phyloP scores from a whole-genome alignment of 169 alveolate genomes.

The Eimeria acervulina region DNA sequence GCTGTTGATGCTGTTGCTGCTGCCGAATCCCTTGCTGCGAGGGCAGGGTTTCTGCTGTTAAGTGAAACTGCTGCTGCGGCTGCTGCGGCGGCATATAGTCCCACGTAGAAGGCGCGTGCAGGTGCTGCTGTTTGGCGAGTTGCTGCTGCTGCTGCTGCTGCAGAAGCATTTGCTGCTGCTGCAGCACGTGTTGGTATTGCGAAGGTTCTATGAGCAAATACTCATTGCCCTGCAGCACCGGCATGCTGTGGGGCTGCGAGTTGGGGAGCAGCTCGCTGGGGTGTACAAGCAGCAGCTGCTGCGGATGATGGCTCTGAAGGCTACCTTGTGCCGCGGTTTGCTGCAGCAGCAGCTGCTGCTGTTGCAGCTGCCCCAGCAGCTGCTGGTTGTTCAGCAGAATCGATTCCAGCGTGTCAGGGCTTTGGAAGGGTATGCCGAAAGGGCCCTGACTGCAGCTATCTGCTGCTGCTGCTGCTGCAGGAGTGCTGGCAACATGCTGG shows the following conservation, averaged over 20 bases:
- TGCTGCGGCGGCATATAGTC: slow-evolving; percentile 98
- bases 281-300: slow-evolving; percentile 44
- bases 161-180: not conserved
- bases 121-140: slow-evolving; percentile 97
- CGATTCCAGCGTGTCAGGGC: slow-evolving; percentile 52
- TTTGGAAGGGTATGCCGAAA: slow-evolving; percentile 14
- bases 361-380: slow-evolving; percentile 57
- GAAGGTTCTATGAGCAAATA: not conserved
- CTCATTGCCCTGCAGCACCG: not conserved
- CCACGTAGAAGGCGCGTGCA: slow-evolving; percentile 97
- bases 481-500: not conserved
- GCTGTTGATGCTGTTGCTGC: slow-evolving; percentile 30
- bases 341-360: slow-evolving; percentile 60
- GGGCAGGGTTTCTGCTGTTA: slow-evolving; percentile 62
- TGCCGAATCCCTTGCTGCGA: not conserved
- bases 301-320: slow-evolving; percentile 19
- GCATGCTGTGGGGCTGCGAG: not conserved
- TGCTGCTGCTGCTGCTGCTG: slow-evolving; percentile 69
- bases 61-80: slow-evolving; percentile 99
- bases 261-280: slow-evolving; percentile 40
- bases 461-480: slow-evolving; percentile 27
- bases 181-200: slow-evolving; percentile 9
- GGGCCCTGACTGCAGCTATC: not conserved
- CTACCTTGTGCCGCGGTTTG: slow-evolving; percentile 30
- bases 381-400: slow-evolving; percentile 21